phyloP scores from a whole-genome alignment of 148 eudicot species.

The Oxyria digyna region DNA sequence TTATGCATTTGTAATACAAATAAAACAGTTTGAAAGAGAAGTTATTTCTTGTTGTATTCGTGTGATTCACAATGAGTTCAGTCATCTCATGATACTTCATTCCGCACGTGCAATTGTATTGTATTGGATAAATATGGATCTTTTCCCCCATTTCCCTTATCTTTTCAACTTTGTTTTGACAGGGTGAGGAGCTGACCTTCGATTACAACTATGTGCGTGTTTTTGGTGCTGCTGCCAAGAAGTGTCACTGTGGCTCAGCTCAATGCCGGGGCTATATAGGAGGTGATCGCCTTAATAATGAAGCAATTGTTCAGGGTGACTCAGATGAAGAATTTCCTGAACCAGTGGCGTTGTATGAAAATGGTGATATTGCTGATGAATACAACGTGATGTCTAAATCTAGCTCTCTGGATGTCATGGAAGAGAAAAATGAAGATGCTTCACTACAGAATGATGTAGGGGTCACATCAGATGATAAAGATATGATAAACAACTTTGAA shows the following conservation, averaged over 20 bases:
- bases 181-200: constrained; percentile 95
- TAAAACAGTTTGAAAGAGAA: background rate
- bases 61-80: background rate
- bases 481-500: constrained; percentile 7
- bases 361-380: constrained; percentile 36
- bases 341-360: constrained; percentile 49
- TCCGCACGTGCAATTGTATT: background rate
- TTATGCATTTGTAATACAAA: background rate
- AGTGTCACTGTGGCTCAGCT: constrained; percentile 82
- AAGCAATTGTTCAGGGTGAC: constrained; percentile 66
- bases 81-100: background rate
- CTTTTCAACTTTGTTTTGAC: constrained; percentile 13
- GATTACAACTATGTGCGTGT: constrained; percentile 96
- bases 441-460: constrained; percentile 9
- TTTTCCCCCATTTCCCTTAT: background rate
- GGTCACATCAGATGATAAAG: constrained; percentile 10
- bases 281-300: constrained; percentile 65
- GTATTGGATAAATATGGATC: background rate
- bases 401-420: constrained; percentile 17
- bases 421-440: constrained; percentile 13
- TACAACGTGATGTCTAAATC: constrained; percentile 20
- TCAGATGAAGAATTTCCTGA: constrained; percentile 90
- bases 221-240: constrained; percentile 98
- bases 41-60: background rate
- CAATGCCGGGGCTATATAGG: constrained; percentile 88